phyloP scores from a whole-genome alignment of 23 red algal species.

The Gracilaria domingensis region DNA sequence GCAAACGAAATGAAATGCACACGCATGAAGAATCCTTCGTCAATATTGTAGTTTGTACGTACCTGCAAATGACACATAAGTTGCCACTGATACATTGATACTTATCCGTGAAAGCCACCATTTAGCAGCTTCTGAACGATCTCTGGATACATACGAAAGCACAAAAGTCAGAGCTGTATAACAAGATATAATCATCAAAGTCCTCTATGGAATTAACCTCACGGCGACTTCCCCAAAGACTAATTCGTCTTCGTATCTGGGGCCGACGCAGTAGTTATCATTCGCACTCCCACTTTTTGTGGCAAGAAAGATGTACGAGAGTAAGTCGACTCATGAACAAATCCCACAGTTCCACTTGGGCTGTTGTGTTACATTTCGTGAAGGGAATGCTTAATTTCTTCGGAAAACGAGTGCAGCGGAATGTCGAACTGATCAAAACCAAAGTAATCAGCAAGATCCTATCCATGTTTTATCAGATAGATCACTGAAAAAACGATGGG shows the following conservation, averaged over 20 bases:
- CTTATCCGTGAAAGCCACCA: conserved; percentile 55
- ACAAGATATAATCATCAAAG: not conserved
- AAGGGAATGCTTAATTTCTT: conserved; percentile 46
- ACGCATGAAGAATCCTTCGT: too few species aligned
- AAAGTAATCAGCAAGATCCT: conserved; percentile 39
- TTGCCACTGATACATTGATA: conserved; percentile 6
- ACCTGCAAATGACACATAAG: conserved; percentile 57
- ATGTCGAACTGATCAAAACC: conserved; percentile 49
- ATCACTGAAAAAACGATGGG: conserved; percentile 48
- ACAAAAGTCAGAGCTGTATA: conserved; percentile 21
- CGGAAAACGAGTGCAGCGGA: conserved; percentile 39
- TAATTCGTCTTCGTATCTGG: not conserved
- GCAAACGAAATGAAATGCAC: too few species aligned
- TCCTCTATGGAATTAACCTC: conserved; percentile 26
- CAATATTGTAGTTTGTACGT: not conserved
- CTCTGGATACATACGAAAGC: conserved; percentile 26
- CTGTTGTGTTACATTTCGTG: conserved; percentile 22
- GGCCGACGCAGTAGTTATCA: not conserved
- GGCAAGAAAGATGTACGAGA: not conserved
- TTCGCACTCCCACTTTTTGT: not conserved
- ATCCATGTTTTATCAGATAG: conserved; percentile 39
- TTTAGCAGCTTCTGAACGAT: not conserved
- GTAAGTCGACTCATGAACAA: conserved; percentile 23
- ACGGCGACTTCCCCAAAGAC: not conserved
- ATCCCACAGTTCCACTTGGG: not conserved